Conservation (phyloP, 179 eudicot genomes). For the Beta macrorhiza region DNA sequence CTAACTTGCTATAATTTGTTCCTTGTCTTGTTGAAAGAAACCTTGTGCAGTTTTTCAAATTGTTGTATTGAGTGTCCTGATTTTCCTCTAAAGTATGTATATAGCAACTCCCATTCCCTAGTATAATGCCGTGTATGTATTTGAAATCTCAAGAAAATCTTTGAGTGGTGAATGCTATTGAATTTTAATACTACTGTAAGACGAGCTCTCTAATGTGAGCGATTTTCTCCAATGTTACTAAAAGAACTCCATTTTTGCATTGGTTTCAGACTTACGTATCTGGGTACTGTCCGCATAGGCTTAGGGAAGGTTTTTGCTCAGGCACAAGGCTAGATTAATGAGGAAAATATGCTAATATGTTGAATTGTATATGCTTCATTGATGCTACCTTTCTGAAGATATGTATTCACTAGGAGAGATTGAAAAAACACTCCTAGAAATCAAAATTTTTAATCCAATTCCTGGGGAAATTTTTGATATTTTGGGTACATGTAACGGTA, state of each 20-base stretch:
- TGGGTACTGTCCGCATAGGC: too few relatives aligned
- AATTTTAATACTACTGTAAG: not conserved
- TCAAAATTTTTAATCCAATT: not conserved
- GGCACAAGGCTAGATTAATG: not conserved
- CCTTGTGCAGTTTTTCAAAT: not conserved
- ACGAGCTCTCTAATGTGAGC: not conserved
- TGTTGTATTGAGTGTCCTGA: not conserved
- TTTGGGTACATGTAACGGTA: too few relatives aligned
- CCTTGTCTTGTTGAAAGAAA: not conserved
- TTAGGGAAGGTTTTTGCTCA: too few relatives aligned
- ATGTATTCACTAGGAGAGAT: not conserved
- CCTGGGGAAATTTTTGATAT: too few relatives aligned
- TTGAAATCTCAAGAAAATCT: slow-evolving; percentile 11
- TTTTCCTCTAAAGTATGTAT: not conserved
- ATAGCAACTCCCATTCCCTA: slow-evolving; percentile 5
- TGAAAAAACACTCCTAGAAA: not conserved
- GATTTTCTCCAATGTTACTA: too few relatives aligned
- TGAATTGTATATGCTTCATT: not conserved
- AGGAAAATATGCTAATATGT: not conserved
- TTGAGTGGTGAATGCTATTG: slow-evolving; percentile 2
- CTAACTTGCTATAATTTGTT: not conserved
- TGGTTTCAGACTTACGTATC: too few relatives aligned
- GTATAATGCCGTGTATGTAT: not conserved
- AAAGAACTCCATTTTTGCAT: too few relatives aligned
- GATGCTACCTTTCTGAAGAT: not conserved